These are phyloP conservation scores for Colletotrichum orchidophilum DNA, from an alignment of 2,329 filamentous ascomycete species.

Conservation along the genomic window DNA sequence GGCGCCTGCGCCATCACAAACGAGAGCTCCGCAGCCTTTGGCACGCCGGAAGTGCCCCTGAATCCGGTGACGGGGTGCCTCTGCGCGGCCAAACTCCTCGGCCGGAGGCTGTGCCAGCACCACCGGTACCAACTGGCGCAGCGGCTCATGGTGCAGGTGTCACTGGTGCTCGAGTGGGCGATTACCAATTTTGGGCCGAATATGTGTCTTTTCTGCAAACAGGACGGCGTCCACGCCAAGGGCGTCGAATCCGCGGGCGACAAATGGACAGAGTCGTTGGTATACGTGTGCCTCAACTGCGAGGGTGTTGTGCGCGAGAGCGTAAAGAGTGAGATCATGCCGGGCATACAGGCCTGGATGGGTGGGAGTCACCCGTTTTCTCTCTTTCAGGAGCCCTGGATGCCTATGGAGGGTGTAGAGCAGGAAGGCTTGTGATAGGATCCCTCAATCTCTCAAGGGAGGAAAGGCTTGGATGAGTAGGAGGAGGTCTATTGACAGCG, in stretches of 20 bases:
- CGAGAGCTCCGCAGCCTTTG: background rate
- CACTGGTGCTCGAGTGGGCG: slow-evolving; percentile 41
- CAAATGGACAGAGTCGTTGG: slow-evolving; percentile 21
- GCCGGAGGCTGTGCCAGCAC: slow-evolving; percentile 43
- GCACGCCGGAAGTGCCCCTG: background rate
- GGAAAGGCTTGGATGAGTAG: background rate
- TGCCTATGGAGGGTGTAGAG: background rate
- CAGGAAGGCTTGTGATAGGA: background rate
- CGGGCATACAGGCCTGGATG: slow-evolving; percentile 15
- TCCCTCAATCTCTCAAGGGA: background rate
- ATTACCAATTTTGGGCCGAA: slow-evolving; percentile 35
- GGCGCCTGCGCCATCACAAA: slow-evolving; percentile 37
- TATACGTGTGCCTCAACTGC: slow-evolving; percentile 48
- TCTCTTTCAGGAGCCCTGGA: slow-evolving; percentile 3
- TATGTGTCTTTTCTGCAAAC: slow-evolving; percentile 45
- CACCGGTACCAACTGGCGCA: slow-evolving; percentile 45
- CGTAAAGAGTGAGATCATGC: background rate
- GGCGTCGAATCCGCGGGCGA: slow-evolving; percentile 10
- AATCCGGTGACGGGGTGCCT: slow-evolving; percentile 46
- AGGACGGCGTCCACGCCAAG: slow-evolving; percentile 14
- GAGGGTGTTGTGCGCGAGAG: slow-evolving; percentile 36
- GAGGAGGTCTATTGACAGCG: too few species aligned
- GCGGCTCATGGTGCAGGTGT: slow-evolving; percentile 36
- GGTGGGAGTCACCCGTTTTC: slow-evolving; percentile 29
- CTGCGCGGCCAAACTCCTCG: slow-evolving; percentile 48